A percentile compares a stretch with the other conserved stretches of the same genome.
Evolutionary conservation across 2,329 filamentous ascomycete genomes (phyloP).

Genomic region (Beauveria brongniartii): DNA sequence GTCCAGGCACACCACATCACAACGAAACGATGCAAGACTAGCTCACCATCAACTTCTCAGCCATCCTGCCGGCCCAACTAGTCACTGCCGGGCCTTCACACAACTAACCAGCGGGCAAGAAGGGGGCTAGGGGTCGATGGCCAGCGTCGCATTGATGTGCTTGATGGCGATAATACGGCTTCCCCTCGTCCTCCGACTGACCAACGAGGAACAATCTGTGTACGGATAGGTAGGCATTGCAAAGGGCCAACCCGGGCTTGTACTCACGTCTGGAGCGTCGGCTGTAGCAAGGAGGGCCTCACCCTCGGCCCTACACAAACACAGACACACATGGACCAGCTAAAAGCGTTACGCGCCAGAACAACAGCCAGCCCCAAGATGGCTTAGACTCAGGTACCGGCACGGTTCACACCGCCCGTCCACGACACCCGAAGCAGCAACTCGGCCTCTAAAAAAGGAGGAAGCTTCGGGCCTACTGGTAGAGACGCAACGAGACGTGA

Average conservation of each 20-base stretch:
- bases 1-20: not conserved
- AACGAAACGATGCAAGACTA: not conserved
- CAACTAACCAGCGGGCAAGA: not conserved
- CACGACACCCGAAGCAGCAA: not conserved
- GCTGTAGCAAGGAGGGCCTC: constrained; percentile 5
- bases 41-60: not conserved
- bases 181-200: not conserved
- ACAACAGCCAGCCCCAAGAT: not conserved
- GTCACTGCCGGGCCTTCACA: not conserved
- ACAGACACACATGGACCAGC: not conserved
- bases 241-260: not conserved
- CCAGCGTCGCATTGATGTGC: not conserved
- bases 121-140: not conserved
- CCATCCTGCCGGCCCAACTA: not conserved
- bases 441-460: not conserved
- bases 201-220: not conserved
- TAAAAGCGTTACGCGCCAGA: not conserved
- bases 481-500: not conserved
- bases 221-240: not conserved
- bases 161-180: not conserved
- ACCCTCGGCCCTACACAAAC: not conserved
- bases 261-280: not conserved
- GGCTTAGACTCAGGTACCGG: constrained; percentile 8
- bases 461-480: not conserved
- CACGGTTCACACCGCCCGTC: not conserved